A percentile compares a stretch with the other conserved stretches of the same genome.
Evolutionary conservation across 441 rosid genomes (phyloP).

Genomic region (Populus hybrid): DNA sequence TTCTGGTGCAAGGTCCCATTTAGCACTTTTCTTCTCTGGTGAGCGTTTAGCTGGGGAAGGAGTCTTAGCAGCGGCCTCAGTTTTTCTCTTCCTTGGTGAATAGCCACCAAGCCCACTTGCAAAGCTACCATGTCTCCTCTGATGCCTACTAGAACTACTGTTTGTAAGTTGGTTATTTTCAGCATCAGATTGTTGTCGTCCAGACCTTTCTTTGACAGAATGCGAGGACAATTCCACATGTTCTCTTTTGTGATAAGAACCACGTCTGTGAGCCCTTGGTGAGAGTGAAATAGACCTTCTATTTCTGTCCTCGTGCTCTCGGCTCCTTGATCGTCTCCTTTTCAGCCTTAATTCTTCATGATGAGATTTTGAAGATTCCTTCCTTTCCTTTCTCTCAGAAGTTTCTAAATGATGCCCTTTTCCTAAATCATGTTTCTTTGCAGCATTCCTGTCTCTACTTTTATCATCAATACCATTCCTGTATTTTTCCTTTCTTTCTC

Average conservation of each 20-base stretch:
- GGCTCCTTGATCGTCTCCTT: constrained; percentile 70
- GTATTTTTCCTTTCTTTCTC: constrained; percentile 47
- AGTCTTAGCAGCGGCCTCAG: constrained; percentile 56
- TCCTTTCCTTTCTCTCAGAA: constrained; percentile 47
- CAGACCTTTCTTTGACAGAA: constrained; percentile 44
- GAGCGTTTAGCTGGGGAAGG: constrained; percentile 68
- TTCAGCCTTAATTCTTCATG: constrained; percentile 44
- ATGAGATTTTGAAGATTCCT: constrained; percentile 46
- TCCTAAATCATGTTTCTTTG: constrained; percentile 46
- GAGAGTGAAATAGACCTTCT: constrained; percentile 55
- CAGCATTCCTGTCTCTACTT: constrained; percentile 33
- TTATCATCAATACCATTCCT: constrained; percentile 41
- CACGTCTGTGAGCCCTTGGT: constrained; percentile 43
- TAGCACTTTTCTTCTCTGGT: constrained; percentile 73
- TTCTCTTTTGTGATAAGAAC: constrained; percentile 40
- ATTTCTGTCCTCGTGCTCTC: constrained; percentile 48
- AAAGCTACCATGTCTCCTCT: constrained; percentile 46
- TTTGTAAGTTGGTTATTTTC: constrained; percentile 35
- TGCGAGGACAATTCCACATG: constrained; percentile 40
- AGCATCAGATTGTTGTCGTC: constrained; percentile 44
- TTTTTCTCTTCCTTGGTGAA: constrained; percentile 86
- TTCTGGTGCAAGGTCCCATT: constrained; percentile 73
- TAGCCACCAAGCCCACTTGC: constrained; percentile 88
- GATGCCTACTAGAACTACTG: constrained; percentile 52
- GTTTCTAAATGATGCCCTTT: constrained; percentile 42